Conservation (phyloP, 208 protist genomes). For the Leishmania turanica region DNA sequence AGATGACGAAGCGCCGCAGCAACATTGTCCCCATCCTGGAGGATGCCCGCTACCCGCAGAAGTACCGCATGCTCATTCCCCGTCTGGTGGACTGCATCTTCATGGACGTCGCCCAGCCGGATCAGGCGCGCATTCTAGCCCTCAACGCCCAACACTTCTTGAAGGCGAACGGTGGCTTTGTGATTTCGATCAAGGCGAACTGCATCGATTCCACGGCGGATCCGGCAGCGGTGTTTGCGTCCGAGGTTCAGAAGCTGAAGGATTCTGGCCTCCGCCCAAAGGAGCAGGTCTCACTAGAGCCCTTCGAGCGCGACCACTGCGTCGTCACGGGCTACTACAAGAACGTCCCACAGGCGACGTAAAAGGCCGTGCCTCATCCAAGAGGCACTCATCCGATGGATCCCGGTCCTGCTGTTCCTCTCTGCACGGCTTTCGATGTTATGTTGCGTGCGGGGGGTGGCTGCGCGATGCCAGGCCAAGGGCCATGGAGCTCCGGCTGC, state of each 20-base stretch:
- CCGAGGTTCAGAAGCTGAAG: conserved; percentile 97
- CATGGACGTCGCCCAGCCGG: conserved; percentile 99
- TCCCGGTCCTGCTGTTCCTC: background rate
- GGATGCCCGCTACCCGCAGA: conserved; percentile 99
- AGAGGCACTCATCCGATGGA: background rate
- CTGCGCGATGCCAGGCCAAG: background rate
- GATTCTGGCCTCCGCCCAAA: conserved; percentile 96
- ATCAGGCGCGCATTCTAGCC: conserved; percentile 99
- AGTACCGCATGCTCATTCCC: conserved; percentile 99
- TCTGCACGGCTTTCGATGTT: background rate
- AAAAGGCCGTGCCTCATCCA: background rate
- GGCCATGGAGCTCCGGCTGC: background rate
- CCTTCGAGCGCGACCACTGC: conserved; percentile 99
- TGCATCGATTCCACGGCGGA: conserved; percentile 99
- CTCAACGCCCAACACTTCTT: conserved; percentile 99
- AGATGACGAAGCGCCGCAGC: conserved; percentile 99
- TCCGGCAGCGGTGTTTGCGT: conserved; percentile 97
- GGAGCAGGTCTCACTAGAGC: conserved; percentile 99
- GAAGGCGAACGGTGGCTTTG: conserved; percentile 98
- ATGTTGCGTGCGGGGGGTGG: background rate
- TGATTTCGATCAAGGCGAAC: conserved; percentile 99
- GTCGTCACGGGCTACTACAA: conserved; percentile 94
- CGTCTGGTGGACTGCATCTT: conserved; percentile 99
- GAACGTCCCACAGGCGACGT: conserved; percentile 58
- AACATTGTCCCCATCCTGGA: conserved; percentile 99